phyloP scores from a whole-genome alignment of 345 rosid species.

The Citrus glauca region DNA sequence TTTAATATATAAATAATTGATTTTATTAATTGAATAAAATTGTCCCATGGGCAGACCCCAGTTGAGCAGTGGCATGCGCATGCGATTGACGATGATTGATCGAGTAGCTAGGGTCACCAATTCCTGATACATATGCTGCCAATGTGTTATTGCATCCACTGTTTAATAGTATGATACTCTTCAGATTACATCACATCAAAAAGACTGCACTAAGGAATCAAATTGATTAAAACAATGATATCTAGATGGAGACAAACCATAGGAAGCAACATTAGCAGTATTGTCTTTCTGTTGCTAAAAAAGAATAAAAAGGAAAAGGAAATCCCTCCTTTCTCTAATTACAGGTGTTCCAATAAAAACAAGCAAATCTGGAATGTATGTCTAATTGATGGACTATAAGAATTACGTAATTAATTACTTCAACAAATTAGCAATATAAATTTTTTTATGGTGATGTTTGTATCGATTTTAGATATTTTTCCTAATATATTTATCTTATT shows the following conservation, averaged over 20 bases:
- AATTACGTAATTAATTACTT: too few relatives aligned
- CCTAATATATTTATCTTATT: too few relatives aligned
- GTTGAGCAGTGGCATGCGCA: neutral
- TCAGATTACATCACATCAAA: neutral
- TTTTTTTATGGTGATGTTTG: too few relatives aligned
- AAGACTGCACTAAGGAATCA: neutral
- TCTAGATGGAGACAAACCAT: neutral
- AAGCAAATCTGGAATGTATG: too few relatives aligned
- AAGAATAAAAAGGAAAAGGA: neutral
- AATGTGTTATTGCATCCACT: neutral
- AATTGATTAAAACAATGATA: neutral
- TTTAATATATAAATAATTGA: neutral
- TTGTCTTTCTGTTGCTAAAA: neutral
- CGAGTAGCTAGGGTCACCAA: neutral
- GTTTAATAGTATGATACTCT: neutral
- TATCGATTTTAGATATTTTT: too few relatives aligned
- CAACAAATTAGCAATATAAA: too few relatives aligned
- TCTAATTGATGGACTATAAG: too few relatives aligned
- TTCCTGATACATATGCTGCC: neutral
- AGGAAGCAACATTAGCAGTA: neutral
- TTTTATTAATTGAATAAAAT: neutral
- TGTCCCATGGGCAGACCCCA: neutral
- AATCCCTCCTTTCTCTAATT: neutral
- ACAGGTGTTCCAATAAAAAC: too few relatives aligned
- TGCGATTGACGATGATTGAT: neutral